Percentiles rank a stretch among this genome's conserved stretches.
Evolutionary conservation across 176 grass and related monocot genomes (phyloP).

Genomic region (Oryza punctata): DNA sequence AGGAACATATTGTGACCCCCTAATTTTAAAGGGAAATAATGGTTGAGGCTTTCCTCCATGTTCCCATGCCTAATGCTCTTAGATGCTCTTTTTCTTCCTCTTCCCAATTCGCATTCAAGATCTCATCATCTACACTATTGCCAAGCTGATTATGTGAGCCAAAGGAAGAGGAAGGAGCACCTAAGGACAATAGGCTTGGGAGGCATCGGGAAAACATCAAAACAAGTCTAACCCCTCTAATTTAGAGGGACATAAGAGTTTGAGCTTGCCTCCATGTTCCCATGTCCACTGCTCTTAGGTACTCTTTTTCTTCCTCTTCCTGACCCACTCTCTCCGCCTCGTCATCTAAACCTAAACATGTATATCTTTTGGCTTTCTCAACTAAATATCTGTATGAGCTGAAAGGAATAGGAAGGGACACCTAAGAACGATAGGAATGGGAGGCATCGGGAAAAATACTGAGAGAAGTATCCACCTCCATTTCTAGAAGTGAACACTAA

Average conservation of each 20-base stretch:
- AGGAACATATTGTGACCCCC: background rate
- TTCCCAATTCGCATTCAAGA: background rate
- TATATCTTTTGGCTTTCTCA: background rate
- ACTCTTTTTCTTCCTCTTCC: constrained; percentile 21
- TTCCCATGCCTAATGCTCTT: background rate
- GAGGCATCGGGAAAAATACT: constrained; percentile 31
- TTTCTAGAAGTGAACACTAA: background rate
- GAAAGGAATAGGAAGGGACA: constrained; percentile 6
- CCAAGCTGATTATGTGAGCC: background rate
- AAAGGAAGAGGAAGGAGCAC: constrained; percentile 37
- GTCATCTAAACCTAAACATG: background rate
- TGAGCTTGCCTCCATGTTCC: background rate
- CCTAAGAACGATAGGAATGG: constrained; percentile 27
- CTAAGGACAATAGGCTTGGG: constrained; percentile 15
- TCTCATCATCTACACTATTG: background rate
- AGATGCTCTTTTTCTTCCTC: background rate
- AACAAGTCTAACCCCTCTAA: too few species aligned
- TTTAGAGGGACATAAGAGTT: background rate
- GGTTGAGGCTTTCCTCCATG: background rate
- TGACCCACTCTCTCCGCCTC: background rate
- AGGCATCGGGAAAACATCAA: constrained; percentile 24
- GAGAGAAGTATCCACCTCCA: background rate
- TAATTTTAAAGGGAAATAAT: background rate
- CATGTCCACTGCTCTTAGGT: background rate
- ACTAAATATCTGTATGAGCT: background rate